Evolutionary conservation across 805 yeast species (phyloP).

Genomic region (Sugiyamaella qingdaonensis): DNA sequence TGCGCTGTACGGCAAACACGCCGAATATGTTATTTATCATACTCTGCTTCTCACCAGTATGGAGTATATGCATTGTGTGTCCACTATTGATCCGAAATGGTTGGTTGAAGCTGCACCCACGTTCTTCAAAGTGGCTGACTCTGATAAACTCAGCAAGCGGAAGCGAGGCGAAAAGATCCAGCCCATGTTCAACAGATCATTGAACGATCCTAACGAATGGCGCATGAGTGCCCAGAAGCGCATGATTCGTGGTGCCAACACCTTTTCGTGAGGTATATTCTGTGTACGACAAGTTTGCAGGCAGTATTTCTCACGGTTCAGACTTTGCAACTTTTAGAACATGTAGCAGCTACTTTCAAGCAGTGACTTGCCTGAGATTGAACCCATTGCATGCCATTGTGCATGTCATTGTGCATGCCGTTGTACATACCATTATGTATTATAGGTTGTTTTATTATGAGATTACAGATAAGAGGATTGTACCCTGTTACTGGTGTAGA

Average conservation of each 20-base stretch:
- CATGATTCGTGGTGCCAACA: constrained; percentile 11
- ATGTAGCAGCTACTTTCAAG: too few species aligned
- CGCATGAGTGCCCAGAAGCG: constrained; percentile 49
- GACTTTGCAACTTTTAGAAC: too few species aligned
- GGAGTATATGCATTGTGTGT: constrained; percentile 81
- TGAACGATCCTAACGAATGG: constrained; percentile 69
- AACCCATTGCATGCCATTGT: too few species aligned
- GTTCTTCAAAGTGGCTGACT: constrained; percentile 63
- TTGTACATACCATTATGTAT: too few species aligned
- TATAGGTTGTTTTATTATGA: too few species aligned
- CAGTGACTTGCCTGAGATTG: too few species aligned
- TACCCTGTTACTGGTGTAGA: too few species aligned
- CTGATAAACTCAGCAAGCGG: constrained; percentile 44
- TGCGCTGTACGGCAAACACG: constrained; percentile 68
- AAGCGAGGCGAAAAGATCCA: constrained; percentile 62
- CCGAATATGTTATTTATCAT: constrained; percentile 70
- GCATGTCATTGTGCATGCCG: too few species aligned
- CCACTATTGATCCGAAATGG: constrained; percentile 68
- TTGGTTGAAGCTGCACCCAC: constrained; percentile 69
- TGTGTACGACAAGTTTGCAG: neutral
- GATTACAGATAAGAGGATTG: too few species aligned
- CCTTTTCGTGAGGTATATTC: neutral
- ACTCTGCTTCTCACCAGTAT: constrained; percentile 80
- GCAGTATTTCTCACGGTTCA: too few species aligned
- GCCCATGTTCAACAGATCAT: constrained; percentile 62